Conservation (phyloP, 2,329 filamentous ascomycete species). For the Eutypella sp. region DNA sequence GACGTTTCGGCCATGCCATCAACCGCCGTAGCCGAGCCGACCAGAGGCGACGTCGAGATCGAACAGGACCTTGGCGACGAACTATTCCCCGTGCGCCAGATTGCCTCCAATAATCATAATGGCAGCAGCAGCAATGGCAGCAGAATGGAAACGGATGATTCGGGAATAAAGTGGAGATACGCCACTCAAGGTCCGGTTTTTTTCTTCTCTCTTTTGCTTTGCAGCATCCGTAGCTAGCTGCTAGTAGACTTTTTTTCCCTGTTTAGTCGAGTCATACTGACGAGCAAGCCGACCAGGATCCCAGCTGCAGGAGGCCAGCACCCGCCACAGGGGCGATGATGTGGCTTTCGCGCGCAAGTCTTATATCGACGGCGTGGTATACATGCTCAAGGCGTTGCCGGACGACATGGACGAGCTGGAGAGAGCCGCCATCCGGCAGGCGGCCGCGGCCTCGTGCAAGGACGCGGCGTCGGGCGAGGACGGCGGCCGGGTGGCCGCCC, state of each 20-base stretch:
- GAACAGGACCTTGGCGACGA: background rate
- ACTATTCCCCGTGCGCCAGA: background rate
- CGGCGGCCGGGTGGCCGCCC: slow-evolving; percentile 2
- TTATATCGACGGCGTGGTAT: slow-evolving; percentile 59
- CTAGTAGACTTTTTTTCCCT: too few species aligned
- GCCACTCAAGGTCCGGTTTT: slow-evolving; percentile 23
- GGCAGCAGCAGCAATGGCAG: slow-evolving; percentile 11
- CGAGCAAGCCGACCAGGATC: slow-evolving; percentile 10
- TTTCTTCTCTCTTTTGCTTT: background rate
- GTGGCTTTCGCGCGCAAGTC: slow-evolving; percentile 52
- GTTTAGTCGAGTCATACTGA: background rate
- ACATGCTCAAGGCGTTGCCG: slow-evolving; percentile 60
- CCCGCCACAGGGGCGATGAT: slow-evolving; percentile 33
- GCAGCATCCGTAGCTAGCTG: too few species aligned
- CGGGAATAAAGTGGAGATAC: slow-evolving; percentile 22
- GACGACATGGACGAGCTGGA: slow-evolving; percentile 52
- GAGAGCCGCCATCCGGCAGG: slow-evolving; percentile 42
- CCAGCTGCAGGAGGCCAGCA: slow-evolving; percentile 19
- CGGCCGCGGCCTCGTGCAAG: slow-evolving; percentile 37
- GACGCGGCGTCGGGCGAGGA: slow-evolving; percentile 2
- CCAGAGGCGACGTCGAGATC: background rate
- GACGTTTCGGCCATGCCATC: background rate
- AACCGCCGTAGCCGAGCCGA: background rate
- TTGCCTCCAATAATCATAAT: background rate
- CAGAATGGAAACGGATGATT: slow-evolving; percentile 4